phyloP scores from a whole-genome alignment of 2,329 filamentous ascomycete species.

The Botrytis elliptica region DNA sequence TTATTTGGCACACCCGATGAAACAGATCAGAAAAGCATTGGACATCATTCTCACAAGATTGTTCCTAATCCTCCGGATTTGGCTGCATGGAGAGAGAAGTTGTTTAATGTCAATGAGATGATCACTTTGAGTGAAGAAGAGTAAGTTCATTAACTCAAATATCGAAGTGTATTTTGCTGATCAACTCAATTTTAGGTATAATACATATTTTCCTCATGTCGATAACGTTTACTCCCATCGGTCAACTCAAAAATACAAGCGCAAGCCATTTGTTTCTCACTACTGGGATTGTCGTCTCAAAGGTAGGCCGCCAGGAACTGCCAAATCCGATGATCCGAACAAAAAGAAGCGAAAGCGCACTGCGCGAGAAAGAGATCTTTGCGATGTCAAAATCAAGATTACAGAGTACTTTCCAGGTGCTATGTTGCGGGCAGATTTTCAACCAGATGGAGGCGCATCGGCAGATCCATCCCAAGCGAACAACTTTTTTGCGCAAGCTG shows the following conservation, averaged over 20 bases:
- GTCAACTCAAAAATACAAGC: constrained; percentile 77
- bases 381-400: constrained; percentile 84
- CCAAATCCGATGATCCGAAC: constrained; percentile 74
- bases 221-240: constrained; percentile 85
- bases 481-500: constrained; percentile 37
- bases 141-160: constrained; percentile 46
- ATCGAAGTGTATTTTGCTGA: constrained; percentile 23
- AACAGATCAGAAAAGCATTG: constrained; percentile 46
- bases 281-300: constrained; percentile 85
- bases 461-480: constrained; percentile 30
- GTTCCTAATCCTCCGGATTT: constrained; percentile 67
- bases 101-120: constrained; percentile 73
- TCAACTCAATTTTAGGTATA: constrained; percentile 52
- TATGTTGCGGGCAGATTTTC: constrained; percentile 38
- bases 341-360: constrained; percentile 80
- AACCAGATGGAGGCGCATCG: constrained; percentile 34
- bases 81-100: constrained; percentile 64
- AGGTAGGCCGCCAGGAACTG: constrained; percentile 73
- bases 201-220: constrained; percentile 79
- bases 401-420: constrained; percentile 70
- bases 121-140: constrained; percentile 73
- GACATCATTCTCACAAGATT: constrained; percentile 55
- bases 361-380: constrained; percentile 74
- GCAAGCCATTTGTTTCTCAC: constrained; percentile 77
- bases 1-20: constrained; percentile 41